Evolutionary conservation across 2,329 filamentous ascomycete genomes (phyloP).

Genomic region (Hypoxylon sp.): DNA sequence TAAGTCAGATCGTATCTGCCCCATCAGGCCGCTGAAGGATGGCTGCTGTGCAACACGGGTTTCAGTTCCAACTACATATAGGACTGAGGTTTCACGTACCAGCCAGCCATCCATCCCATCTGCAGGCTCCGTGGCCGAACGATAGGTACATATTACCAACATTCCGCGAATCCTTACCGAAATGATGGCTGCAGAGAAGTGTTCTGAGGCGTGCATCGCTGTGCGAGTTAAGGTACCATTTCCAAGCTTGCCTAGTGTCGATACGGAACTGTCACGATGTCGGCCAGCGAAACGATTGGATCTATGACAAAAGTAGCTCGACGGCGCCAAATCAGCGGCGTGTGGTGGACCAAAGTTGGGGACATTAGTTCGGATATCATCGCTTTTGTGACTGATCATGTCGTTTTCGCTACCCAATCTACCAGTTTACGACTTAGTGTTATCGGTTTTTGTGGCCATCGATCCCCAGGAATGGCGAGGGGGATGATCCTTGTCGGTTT

Average conservation of each 20-base stretch:
- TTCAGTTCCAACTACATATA: constrained; percentile 29
- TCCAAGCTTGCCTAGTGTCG: constrained; percentile 16
- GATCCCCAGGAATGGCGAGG: too few relatives aligned
- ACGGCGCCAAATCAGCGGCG: too few relatives aligned
- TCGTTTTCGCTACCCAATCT: too few relatives aligned
- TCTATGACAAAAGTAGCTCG: not conserved
- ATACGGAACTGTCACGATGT: constrained; percentile 7
- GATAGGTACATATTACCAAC: too few relatives aligned
- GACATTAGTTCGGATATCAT: too few relatives aligned
- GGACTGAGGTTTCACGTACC: constrained; percentile 13
- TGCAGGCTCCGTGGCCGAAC: constrained; percentile 25
- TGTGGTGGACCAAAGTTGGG: too few relatives aligned
- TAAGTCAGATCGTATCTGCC: constrained; percentile 19
- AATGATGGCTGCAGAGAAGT: constrained; percentile 6
- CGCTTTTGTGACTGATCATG: too few relatives aligned
- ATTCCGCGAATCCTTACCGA: constrained; percentile 23
- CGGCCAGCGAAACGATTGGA: constrained; percentile 4
- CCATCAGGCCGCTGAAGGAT: constrained; percentile 26
- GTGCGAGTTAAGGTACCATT: constrained; percentile 5
- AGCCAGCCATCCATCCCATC: constrained; percentile 21
- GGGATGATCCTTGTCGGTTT: too few relatives aligned
- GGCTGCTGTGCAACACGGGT: constrained; percentile 25
- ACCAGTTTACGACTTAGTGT: too few relatives aligned
- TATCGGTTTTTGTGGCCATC: too few relatives aligned
- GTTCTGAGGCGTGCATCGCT: constrained; percentile 2